Evolutionary conservation across 495 filamentous ascomycete genomes (phyloP).

Genomic region (Physcia stellaris): DNA sequence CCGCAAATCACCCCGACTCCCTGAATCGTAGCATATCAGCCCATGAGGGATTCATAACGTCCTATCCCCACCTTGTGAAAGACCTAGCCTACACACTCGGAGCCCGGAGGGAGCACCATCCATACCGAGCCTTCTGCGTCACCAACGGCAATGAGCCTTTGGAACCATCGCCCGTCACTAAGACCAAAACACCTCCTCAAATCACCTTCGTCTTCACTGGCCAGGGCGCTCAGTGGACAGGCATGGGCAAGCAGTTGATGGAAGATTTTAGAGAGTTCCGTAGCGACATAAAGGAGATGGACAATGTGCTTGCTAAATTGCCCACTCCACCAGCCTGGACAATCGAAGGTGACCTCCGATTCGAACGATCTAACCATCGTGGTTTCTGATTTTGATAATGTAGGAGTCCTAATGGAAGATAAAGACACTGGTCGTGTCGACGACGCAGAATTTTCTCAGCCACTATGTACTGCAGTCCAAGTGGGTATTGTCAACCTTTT

Average conservation of each 20-base stretch:
- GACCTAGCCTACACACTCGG: slow-evolving; percentile 13
- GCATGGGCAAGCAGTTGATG: slow-evolving; percentile 16
- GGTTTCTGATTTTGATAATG: background rate
- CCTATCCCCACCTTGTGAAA: background rate
- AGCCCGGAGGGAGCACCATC: slow-evolving; percentile 6
- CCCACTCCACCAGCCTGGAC: slow-evolving; percentile 4
- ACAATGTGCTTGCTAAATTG: slow-evolving; percentile 6
- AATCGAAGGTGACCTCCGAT: slow-evolving; percentile 2
- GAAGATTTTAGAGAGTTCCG: slow-evolving; percentile 8
- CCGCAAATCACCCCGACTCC: slow-evolving; percentile 15
- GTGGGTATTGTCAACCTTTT: slow-evolving; percentile 14
- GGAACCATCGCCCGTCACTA: background rate
- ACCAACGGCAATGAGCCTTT: background rate
- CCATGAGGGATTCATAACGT: background rate
- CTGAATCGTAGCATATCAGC: slow-evolving; percentile 3
- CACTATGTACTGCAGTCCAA: slow-evolving; percentile 14
- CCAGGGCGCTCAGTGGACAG: slow-evolving; percentile 30
- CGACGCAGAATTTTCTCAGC: slow-evolving; percentile 5
- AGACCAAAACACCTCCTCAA: background rate
- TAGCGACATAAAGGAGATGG: slow-evolving; percentile 13
- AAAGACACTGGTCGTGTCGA: background rate
- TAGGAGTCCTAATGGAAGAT: background rate
- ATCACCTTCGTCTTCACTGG: slow-evolving; percentile 26
- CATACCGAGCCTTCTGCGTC: background rate
- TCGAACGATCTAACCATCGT: background rate